Conservation (phyloP, 2,329 filamentous ascomycete genomes). For the Leptographium lundbergii region DNA sequence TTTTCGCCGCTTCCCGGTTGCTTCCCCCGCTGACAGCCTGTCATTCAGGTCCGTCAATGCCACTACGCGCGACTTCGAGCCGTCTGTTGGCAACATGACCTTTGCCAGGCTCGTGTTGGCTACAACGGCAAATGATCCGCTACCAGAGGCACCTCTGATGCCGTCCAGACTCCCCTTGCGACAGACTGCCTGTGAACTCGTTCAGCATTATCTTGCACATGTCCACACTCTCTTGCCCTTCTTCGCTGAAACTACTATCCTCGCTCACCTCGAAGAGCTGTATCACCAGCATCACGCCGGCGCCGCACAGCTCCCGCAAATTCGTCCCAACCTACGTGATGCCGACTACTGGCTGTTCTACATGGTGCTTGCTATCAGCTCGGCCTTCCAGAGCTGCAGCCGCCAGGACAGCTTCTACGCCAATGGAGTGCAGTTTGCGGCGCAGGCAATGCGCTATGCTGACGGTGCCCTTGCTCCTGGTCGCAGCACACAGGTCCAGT, state of each 20-base stretch:
- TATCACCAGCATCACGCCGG: conserved; percentile 43
- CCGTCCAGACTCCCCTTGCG: conserved; percentile 52
- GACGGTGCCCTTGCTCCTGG: conserved; percentile 78
- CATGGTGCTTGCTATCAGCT: conserved; percentile 79
- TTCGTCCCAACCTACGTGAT: conserved; percentile 40
- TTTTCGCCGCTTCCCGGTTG: neutral
- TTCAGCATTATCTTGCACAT: conserved; percentile 77
- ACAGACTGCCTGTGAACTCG: conserved; percentile 51
- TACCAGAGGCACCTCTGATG: conserved; percentile 49
- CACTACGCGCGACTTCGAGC: conserved; percentile 85
- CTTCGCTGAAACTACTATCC: conserved; percentile 68
- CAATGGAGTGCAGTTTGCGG: conserved; percentile 42
- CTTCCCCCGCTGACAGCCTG: neutral
- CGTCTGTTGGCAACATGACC: conserved; percentile 77
- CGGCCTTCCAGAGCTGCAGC: conserved; percentile 57
- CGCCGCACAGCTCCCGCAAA: conserved; percentile 16
- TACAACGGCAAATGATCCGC: conserved; percentile 61
- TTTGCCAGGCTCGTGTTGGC: conserved; percentile 81
- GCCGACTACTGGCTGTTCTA: conserved; percentile 79
- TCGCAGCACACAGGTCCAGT: conserved; percentile 74
- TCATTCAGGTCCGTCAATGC: conserved; percentile 71
- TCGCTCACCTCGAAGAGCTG: conserved; percentile 66
- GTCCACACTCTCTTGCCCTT: conserved; percentile 71
- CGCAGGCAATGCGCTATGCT: conserved; percentile 59
- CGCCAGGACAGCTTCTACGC: conserved; percentile 52